These are phyloP conservation scores for Verticillium klebahnii DNA, from an alignment of 2,329 filamentous ascomycete genomes.

Conservation along the genomic window DNA sequence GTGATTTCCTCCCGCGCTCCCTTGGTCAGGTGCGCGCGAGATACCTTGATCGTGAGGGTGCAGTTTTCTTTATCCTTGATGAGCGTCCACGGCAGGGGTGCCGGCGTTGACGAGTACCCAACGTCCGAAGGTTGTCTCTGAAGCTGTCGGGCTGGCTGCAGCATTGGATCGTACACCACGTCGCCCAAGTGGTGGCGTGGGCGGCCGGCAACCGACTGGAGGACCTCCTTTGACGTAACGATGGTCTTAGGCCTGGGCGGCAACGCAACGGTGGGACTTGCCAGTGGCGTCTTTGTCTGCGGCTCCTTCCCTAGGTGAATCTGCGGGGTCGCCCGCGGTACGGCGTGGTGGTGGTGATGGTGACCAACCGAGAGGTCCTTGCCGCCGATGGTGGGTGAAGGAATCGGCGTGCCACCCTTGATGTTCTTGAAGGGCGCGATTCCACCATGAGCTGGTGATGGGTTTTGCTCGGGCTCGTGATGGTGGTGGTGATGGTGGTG, in stretches of 20 bases:
- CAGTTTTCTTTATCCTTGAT: slow-evolving; percentile 78
- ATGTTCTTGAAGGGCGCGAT: slow-evolving; percentile 43
- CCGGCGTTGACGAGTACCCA: slow-evolving; percentile 53
- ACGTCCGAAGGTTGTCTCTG: slow-evolving; percentile 32
- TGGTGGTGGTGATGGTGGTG: slow-evolving; percentile 59
- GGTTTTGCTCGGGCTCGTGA: slow-evolving; percentile 42
- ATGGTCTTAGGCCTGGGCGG: slow-evolving; percentile 60
- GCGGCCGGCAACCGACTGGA: slow-evolving; percentile 65
- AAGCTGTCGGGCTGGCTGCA: slow-evolving; percentile 49
- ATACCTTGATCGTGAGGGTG: slow-evolving; percentile 83
- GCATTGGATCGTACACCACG: slow-evolving; percentile 69
- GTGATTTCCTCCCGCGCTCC: slow-evolving; percentile 79
- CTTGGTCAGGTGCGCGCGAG: slow-evolving; percentile 68
- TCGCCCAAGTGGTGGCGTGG: slow-evolving; percentile 81
- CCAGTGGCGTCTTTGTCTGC: slow-evolving; percentile 20
- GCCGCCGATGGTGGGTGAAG: slow-evolving; percentile 35
- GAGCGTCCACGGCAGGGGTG: slow-evolving; percentile 69
- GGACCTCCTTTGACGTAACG: slow-evolving; percentile 63
- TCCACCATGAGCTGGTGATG: slow-evolving; percentile 36
- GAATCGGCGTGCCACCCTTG: slow-evolving; percentile 40
- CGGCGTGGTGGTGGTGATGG: slow-evolving; percentile 48
- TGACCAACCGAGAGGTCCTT: slow-evolving; percentile 10
- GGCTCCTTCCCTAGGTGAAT: slow-evolving; percentile 10
- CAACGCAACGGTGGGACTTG: slow-evolving; percentile 35
- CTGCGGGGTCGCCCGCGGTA: slow-evolving; percentile 28